A percentile compares a stretch with the other conserved stretches of the same genome.
These are phyloP conservation scores for Tuber indicum DNA, from an alignment of 495 filamentous ascomycete genomes.

Conservation along the genomic window DNA sequence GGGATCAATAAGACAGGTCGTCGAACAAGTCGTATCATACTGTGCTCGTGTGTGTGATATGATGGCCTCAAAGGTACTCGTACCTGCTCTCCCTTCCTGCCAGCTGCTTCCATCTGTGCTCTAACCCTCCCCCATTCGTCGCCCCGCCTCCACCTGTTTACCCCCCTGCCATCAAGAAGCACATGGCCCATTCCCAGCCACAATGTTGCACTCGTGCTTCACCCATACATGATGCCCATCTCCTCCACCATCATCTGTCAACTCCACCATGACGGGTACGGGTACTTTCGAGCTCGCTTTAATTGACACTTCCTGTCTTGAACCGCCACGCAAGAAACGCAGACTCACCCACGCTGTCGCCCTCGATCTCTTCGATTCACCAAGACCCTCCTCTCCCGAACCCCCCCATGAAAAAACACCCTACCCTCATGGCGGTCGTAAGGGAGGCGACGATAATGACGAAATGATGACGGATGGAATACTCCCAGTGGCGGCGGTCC, in stretches of 20 bases:
- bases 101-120: background rate
- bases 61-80: background rate
- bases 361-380: slow-evolving; percentile 24
- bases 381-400: background rate
- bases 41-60: no score
- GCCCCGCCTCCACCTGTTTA: background rate
- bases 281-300: background rate
- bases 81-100: background rate
- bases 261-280: background rate
- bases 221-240: background rate
- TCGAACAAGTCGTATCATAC: no score
- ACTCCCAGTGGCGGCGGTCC: slow-evolving; percentile 20
- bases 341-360: slow-evolving; percentile 27
- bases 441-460: background rate
- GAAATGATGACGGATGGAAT: slow-evolving; percentile 14
- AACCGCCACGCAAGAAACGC: slow-evolving; percentile 33
- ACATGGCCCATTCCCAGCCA: background rate
- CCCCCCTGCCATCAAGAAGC: background rate
- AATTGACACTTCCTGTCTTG: slow-evolving; percentile 24
- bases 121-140: background rate
- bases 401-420: slow-evolving; percentile 8
- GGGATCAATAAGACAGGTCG: no score
- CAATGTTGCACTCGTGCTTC: background rate
- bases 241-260: background rate
- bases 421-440: background rate